Evolutionary conservation across 2,329 filamentous ascomycete genomes (phyloP).

Genomic region (Hypomyces rosellus): DNA sequence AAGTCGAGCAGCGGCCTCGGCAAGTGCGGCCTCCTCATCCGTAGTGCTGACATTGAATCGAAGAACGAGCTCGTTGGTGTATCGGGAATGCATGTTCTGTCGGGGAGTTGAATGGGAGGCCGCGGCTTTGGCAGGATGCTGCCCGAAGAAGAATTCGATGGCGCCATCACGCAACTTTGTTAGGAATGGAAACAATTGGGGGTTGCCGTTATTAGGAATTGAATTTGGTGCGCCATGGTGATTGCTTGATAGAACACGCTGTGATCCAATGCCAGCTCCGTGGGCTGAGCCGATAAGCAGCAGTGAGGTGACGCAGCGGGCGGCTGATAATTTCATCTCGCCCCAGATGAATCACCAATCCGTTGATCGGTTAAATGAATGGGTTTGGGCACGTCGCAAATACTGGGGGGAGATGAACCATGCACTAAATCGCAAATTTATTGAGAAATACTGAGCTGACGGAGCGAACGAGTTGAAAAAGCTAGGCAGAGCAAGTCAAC

Average conservation of each 20-base stretch:
- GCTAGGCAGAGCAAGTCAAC: no score
- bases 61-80: slow-evolving; percentile 78
- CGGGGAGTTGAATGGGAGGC: slow-evolving; percentile 17
- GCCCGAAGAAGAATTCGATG: slow-evolving; percentile 45
- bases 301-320: slow-evolving; percentile 15
- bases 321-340: slow-evolving; percentile 18
- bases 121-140: slow-evolving; percentile 28
- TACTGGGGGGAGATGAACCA: neutral
- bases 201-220: slow-evolving; percentile 14
- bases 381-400: neutral
- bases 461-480: no score
- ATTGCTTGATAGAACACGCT: slow-evolving; percentile 15
- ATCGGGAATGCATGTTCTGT: slow-evolving; percentile 40
- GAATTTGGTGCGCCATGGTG: slow-evolving; percentile 4
- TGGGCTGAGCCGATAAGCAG: slow-evolving; percentile 21
- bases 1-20: slow-evolving; percentile 66
- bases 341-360: neutral
- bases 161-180: slow-evolving; percentile 45
- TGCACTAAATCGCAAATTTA: no score
- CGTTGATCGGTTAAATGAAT: slow-evolving; percentile 1
- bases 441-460: no score
- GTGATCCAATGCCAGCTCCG: slow-evolving; percentile 25
- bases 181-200: slow-evolving; percentile 39
- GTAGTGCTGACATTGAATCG: slow-evolving; percentile 72
- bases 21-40: slow-evolving; percentile 63